phyloP scores from a whole-genome alignment of 345 rosid genomes.

The Kernera saxatilis region DNA sequence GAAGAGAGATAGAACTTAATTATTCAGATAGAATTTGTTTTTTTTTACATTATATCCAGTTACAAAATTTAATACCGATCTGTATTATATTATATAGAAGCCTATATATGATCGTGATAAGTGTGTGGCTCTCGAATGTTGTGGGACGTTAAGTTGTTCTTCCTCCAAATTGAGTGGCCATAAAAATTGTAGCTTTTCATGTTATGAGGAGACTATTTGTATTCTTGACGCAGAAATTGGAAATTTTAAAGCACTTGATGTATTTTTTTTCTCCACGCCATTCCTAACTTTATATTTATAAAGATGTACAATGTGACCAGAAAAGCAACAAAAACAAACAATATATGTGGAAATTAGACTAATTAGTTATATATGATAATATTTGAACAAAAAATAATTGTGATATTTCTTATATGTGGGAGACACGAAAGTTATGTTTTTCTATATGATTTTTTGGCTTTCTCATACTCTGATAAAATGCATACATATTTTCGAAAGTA shows the following conservation, averaged over 20 bases:
- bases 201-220: conserved; percentile 1
- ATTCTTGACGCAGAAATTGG: not conserved
- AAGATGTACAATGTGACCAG: not conserved
- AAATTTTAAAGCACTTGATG: not conserved
- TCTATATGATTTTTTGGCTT: too few species aligned
- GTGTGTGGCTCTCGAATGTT: conserved; percentile 12
- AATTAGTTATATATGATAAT: too few species aligned
- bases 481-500: too few species aligned
- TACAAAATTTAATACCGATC: not conserved
- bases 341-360: too few species aligned
- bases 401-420: too few species aligned
- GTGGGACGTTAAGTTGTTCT: conserved; percentile 5
- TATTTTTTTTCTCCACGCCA: not conserved
- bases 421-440: too few species aligned
- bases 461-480: too few species aligned
- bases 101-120: not conserved
- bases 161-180: conserved; percentile 16
- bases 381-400: too few species aligned
- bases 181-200: conserved; percentile 8
- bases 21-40: too few species aligned
- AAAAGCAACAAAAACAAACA: not conserved
- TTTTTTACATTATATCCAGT: too few species aligned
- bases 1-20: too few species aligned
- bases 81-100: not conserved
- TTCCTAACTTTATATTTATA: not conserved